A percentile compares a stretch with the other conserved stretches of the same genome.
phyloP scores from a whole-genome alignment of 1,284 basidiomycete genomes.

The Ustilago trichophora region DNA sequence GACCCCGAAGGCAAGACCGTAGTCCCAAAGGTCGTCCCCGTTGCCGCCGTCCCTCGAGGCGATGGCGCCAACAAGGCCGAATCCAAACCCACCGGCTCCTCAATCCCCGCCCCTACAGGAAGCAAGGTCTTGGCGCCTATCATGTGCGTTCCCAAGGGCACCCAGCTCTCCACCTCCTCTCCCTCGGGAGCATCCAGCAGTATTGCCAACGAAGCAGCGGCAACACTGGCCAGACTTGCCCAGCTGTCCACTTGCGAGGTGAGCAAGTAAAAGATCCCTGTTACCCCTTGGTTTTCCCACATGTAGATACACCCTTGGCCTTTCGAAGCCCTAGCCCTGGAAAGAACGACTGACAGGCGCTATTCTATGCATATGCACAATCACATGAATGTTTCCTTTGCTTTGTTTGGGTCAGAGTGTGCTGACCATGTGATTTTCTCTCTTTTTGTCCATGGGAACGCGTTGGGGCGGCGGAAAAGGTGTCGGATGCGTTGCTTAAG shows the following conservation, averaged over 20 bases:
- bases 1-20: conserved; percentile 9
- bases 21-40: conserved; percentile 15
- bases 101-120: conserved; percentile 25
- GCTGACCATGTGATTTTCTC: conserved; percentile 6
- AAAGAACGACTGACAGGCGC: no score
- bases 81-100: conserved; percentile 23
- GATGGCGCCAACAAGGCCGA: conserved; percentile 11
- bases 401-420: not conserved
- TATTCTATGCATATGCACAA: not conserved
- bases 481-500: conserved; percentile 90
- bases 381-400: not conserved
- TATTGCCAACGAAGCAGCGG: conserved; percentile 2
- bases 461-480: conserved; percentile 67
- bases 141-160: conserved; percentile 48
- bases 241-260: conserved; percentile 52
- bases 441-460: no score
- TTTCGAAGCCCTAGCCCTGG: no score
- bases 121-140: conserved; percentile 39
- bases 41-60: conserved; percentile 24
- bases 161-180: conserved; percentile 14
- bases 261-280: conserved; percentile 14
- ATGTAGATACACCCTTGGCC: conserved; percentile 18
- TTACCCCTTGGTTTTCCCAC: not conserved
- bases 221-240: conserved; percentile 31
- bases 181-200: not conserved